Evolutionary conservation across 306 rosid species (phyloP).

Genomic region (Trichosanthes truncata): DNA sequence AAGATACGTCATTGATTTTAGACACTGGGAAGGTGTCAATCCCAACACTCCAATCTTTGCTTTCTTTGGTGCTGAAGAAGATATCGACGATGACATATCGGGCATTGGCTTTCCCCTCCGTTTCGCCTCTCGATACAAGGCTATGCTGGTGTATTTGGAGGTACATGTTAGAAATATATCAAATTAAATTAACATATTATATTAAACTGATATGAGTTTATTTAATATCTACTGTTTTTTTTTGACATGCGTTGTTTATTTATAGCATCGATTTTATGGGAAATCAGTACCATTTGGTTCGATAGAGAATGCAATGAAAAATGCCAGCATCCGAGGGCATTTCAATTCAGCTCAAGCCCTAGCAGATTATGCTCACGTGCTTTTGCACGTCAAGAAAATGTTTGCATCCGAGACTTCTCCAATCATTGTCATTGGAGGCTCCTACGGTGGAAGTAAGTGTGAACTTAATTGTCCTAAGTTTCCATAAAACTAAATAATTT

Average conservation of each 20-base stretch:
- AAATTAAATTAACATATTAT: no score
- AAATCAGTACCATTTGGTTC: slow-evolving; percentile 43
- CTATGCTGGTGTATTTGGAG: slow-evolving; percentile 38
- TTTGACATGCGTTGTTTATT: background rate
- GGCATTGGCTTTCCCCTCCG: slow-evolving; percentile 23
- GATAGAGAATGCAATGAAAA: slow-evolving; percentile 20
- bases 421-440: slow-evolving; percentile 42
- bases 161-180: background rate
- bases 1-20: slow-evolving; percentile 28
- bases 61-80: slow-evolving; percentile 35
- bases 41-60: slow-evolving; percentile 41
- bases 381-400: slow-evolving; percentile 28
- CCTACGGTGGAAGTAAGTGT: slow-evolving; percentile 53
- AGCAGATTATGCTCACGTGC: slow-evolving; percentile 51
- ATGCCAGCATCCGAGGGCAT: slow-evolving; percentile 27
- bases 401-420: slow-evolving; percentile 31
- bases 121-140: slow-evolving; percentile 30
- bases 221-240: no score
- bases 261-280: slow-evolving; percentile 35
- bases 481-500: background rate
- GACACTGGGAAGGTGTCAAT: slow-evolving; percentile 30
- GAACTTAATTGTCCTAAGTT: background rate
- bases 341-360: slow-evolving; percentile 47
- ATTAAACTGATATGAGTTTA: no score
- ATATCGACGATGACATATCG: slow-evolving; percentile 7